phyloP scores from a whole-genome alignment of 2,329 filamentous ascomycete species.

The Verticillium dahliae region DNA sequence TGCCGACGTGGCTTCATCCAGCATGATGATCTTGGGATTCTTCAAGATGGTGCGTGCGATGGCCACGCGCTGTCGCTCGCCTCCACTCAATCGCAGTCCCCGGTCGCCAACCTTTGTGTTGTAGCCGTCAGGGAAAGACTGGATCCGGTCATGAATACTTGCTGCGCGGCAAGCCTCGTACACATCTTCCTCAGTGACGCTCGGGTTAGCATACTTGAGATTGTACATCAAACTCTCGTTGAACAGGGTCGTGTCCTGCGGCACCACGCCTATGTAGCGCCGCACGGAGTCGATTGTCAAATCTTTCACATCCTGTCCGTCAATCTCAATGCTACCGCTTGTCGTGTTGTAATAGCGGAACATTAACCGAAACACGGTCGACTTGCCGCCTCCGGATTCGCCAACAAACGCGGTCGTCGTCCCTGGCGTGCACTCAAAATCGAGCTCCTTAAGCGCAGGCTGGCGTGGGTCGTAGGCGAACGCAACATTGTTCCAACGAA shows the following conservation, averaged over 20 bases:
- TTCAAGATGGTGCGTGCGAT: conserved; percentile 92
- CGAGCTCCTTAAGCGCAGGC: conserved; percentile 75
- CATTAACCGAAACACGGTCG: conserved; percentile 88
- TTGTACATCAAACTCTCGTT: conserved; percentile 96
- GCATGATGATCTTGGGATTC: conserved; percentile 82
- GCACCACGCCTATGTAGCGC: conserved; percentile 87
- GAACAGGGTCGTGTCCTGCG: conserved; percentile 92
- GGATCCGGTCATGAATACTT: conserved; percentile 87
- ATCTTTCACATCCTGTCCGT: conserved; percentile 76
- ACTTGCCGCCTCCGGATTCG: conserved; percentile 95
- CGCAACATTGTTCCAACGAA: conserved; percentile 80
- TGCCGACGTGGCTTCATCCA: conserved; percentile 89
- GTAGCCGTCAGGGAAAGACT: conserved; percentile 83
- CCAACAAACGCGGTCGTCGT: conserved; percentile 95
- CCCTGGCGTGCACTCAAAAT: conserved; percentile 79
- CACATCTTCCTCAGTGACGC: conserved; percentile 74
- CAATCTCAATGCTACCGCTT: conserved; percentile 74
- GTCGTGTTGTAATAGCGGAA: conserved; percentile 93
- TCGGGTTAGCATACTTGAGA: conserved; percentile 78
- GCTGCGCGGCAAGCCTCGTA: conserved; percentile 77
- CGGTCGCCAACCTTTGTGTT: conserved; percentile 87
- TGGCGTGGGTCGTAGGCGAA: conserved; percentile 88
- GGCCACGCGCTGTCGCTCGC: conserved; percentile 88
- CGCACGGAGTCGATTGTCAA: conserved; percentile 92
- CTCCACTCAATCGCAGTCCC: conserved; percentile 78